phyloP scores from a whole-genome alignment of 1,284 basidiomycete genomes.

The Rhizoctonia solani region DNA sequence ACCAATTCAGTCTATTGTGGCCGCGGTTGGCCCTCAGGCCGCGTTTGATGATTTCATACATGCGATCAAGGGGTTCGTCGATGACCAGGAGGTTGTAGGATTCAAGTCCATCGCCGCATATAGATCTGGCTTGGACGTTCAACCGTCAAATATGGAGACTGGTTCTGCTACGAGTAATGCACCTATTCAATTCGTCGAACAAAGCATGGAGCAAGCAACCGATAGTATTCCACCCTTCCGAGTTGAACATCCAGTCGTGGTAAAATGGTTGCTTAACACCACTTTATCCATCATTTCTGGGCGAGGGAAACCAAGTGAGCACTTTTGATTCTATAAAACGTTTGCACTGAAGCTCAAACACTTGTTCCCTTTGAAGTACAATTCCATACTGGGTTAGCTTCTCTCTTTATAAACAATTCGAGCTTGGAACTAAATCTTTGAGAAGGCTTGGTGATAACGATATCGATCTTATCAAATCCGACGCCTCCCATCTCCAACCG shows the following conservation, averaged over 20 bases:
- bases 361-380: conserved; percentile 56
- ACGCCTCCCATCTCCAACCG: conserved; percentile 67
- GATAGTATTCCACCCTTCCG: no score
- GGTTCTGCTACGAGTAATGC: neutral
- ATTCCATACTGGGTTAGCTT: conserved; percentile 67
- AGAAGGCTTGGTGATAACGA: conserved; percentile 67
- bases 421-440: neutral
- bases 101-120: conserved; percentile 79
- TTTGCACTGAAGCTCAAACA: neutral
- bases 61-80: conserved; percentile 47
- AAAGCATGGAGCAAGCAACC: conserved; percentile 30
- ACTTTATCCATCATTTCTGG: conserved; percentile 34
- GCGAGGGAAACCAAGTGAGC: conserved; percentile 57
- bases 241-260: conserved; percentile 28
- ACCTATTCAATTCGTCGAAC: neutral
- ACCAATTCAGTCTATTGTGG: conserved; percentile 47
- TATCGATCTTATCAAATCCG: conserved; percentile 59
- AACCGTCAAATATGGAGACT: neutral
- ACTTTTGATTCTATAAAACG: neutral
- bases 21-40: conserved; percentile 58
- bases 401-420: neutral
- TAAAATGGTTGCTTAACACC: conserved; percentile 53
- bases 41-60: conserved; percentile 47
- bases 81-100: conserved; percentile 58
- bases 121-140: conserved; percentile 68